Evolutionary conservation across 768 basidiomycete species (phyloP).

Genomic region (Mrakia frigida): DNA sequence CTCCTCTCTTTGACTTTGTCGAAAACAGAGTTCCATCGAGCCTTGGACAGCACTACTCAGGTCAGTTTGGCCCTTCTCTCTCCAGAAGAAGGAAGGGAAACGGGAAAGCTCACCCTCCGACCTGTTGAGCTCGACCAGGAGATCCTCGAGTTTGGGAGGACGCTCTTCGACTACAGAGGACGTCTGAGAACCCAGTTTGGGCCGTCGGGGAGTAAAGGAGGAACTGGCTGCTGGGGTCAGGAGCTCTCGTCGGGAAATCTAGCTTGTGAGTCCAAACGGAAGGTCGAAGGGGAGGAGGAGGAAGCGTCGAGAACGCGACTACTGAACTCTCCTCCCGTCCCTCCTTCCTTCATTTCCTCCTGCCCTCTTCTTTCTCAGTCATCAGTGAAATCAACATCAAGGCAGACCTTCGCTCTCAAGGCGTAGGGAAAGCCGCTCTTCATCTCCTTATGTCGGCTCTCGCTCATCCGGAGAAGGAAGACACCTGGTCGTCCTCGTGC

Average conservation of each 20-base stretch:
- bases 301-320: neutral
- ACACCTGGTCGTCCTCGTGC: neutral
- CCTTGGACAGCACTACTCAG: neutral
- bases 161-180: conserved; percentile 6
- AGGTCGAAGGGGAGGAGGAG: neutral
- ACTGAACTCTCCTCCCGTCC: neutral
- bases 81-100: neutral
- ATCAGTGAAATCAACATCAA: neutral
- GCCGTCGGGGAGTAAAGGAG: neutral
- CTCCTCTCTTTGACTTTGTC: too few relatives aligned
- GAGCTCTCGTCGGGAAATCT: neutral
- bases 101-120: neutral
- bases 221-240: neutral
- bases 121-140: neutral
- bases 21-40: neutral
- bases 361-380: neutral
- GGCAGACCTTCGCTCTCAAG: neutral
- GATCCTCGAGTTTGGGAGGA: conserved; percentile 3
- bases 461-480: neutral
- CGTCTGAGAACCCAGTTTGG: neutral
- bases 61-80: neutral
- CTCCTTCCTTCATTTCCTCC: neutral
- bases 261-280: neutral
- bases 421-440: neutral
- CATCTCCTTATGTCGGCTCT: neutral